phyloP scores from a whole-genome alignment of 2,329 filamentous ascomycete species.

The Drechslerella stenobrocha region DNA sequence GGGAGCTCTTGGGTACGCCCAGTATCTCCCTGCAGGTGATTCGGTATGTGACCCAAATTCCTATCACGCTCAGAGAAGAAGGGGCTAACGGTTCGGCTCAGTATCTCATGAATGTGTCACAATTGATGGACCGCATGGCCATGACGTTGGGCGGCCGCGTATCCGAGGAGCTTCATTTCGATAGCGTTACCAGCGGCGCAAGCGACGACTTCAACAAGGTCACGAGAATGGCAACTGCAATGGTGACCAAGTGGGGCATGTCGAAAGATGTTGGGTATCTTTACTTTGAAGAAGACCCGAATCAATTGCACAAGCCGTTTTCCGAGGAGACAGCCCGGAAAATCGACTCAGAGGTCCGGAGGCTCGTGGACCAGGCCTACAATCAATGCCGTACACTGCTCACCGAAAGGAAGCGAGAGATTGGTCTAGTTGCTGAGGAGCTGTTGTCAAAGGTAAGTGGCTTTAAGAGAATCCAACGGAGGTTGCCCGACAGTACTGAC shows the following conservation, averaged over 20 bases:
- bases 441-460: slow-evolving; percentile 69
- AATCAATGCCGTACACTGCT: slow-evolving; percentile 83
- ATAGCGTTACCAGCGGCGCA: slow-evolving; percentile 91
- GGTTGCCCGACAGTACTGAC: slow-evolving; percentile 1
- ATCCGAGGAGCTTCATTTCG: slow-evolving; percentile 94
- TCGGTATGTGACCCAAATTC: slow-evolving; percentile 57
- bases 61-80: background rate
- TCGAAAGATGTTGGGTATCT: slow-evolving; percentile 89
- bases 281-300: slow-evolving; percentile 79
- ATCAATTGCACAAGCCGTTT: slow-evolving; percentile 89
- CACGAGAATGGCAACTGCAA: slow-evolving; percentile 88
- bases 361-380: slow-evolving; percentile 91
- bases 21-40: slow-evolving; percentile 89
- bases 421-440: slow-evolving; percentile 90
- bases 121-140: slow-evolving; percentile 99
- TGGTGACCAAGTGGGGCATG: slow-evolving; percentile 99
- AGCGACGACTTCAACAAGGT: slow-evolving; percentile 99
- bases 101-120: slow-evolving; percentile 92
- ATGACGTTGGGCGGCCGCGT: slow-evolving; percentile 97
- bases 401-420: slow-evolving; percentile 79
- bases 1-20: slow-evolving; percentile 90
- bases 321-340: slow-evolving; percentile 88
- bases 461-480: too few relatives aligned
- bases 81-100: slow-evolving; percentile 11
- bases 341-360: slow-evolving; percentile 87